phyloP scores from a whole-genome alignment of 2,329 filamentous ascomycete species.

The Hymenoscyphus fructigenus region DNA sequence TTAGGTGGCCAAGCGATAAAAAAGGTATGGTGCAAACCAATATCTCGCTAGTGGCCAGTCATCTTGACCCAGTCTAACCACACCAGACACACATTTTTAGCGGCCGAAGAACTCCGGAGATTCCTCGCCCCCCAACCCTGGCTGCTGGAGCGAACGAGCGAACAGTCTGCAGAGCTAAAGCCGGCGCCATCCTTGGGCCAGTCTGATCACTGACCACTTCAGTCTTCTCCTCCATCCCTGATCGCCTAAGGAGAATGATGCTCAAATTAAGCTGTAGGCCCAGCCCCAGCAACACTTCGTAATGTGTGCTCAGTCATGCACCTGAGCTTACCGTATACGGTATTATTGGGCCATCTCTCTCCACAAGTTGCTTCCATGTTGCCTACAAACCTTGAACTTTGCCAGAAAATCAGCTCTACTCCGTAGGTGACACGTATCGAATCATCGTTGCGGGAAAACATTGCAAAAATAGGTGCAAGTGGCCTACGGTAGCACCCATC shows the following conservation, averaged over 20 bases:
- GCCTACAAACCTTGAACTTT: not conserved
- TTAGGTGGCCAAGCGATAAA: not conserved
- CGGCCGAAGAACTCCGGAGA: constrained; percentile 3
- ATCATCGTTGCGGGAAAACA: constrained; percentile 1
- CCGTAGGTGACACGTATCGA: not conserved
- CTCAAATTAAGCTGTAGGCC: not conserved
- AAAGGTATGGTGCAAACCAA: not conserved
- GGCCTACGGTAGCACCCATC: not conserved
- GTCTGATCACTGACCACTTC: not conserved
- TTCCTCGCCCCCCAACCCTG: not conserved
- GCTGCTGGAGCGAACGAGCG: not conserved
- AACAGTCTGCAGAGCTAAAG: not conserved
- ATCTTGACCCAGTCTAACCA: not conserved
- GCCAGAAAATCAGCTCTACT: not conserved
- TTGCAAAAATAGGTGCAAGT: constrained; percentile 3
- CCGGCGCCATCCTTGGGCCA: not conserved
- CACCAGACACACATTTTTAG: not conserved
- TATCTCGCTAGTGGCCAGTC: not conserved
- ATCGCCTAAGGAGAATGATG: too few relatives aligned
- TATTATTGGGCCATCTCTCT: not conserved
- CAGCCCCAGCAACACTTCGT: not conserved
- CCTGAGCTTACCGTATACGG: not conserved
- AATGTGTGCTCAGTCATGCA: not conserved
- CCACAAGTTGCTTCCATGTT: not conserved
- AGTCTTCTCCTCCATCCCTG: not conserved